A percentile compares a stretch with the other conserved stretches of the same genome.
Conservation (phyloP, 2,329 filamentous ascomycete genomes). For the Chaetoscypha palmicola region DNA sequence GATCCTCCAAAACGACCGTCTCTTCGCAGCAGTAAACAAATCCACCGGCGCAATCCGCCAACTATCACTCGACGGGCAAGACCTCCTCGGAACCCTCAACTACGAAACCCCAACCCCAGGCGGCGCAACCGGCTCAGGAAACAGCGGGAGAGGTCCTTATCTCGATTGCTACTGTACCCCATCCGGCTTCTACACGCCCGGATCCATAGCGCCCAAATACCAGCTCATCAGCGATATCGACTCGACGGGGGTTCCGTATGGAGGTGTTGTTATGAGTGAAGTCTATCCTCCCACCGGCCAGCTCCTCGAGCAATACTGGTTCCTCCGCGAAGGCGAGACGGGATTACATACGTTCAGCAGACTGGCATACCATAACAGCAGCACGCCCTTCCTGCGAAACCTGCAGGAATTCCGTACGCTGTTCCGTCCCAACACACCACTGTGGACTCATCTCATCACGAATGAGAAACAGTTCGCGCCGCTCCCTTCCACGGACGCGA, state of each 20-base stretch:
- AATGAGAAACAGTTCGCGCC: conserved; percentile 50
- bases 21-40: conserved; percentile 39
- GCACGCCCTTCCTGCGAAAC: conserved; percentile 48
- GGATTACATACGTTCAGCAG: conserved; percentile 55
- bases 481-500: conserved; percentile 38
- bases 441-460: conserved; percentile 58
- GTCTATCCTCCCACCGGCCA: conserved; percentile 51
- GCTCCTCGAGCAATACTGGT: conserved; percentile 58
- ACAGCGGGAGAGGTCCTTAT: conserved; percentile 51
- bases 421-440: conserved; percentile 50
- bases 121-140: conserved; percentile 39
- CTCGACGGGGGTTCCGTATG: conserved; percentile 44
- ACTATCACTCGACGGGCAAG: conserved; percentile 40
- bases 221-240: conserved; percentile 46
- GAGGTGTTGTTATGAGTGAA: conserved; percentile 52
- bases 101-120: too few species aligned
- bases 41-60: conserved; percentile 35
- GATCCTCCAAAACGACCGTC: conserved; percentile 38
- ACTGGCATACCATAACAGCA: conserved; percentile 52
- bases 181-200: conserved; percentile 52
- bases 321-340: conserved; percentile 54
- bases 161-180: conserved; percentile 58
- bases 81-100: conserved; percentile 48
- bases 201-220: conserved; percentile 41
- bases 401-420: conserved; percentile 55